phyloP scores from a whole-genome alignment of 116 monocot species.

The Cymodocea nodosa region DNA sequence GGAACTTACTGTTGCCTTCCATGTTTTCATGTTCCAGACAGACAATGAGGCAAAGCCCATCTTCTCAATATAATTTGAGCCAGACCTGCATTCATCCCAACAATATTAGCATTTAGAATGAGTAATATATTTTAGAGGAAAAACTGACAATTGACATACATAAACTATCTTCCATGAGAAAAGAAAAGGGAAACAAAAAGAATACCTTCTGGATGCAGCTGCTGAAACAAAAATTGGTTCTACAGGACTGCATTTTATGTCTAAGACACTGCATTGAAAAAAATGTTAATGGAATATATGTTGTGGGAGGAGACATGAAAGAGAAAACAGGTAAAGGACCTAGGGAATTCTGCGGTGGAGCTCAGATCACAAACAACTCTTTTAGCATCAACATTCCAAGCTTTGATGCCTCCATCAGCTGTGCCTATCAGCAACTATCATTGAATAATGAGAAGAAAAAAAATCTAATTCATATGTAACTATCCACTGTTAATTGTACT shows the following conservation, averaged over 20 bases:
- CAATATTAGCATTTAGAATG: too few relatives aligned
- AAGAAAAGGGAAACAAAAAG: background rate
- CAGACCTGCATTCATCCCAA: slow-evolving; percentile 29
- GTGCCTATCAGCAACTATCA: slow-evolving; percentile 93
- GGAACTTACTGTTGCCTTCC: slow-evolving; percentile 70
- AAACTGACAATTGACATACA: too few relatives aligned
- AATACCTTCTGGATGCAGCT: slow-evolving; percentile 80
- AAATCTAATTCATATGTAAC: slow-evolving; percentile 1
- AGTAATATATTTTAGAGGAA: too few relatives aligned
- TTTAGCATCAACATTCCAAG: slow-evolving; percentile 99
- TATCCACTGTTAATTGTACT: background rate
- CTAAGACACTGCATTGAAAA: slow-evolving; percentile 52
- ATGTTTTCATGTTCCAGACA: slow-evolving; percentile 96
- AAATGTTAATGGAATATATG: background rate
- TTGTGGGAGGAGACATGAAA: slow-evolving; percentile 1
- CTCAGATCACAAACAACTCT: slow-evolving; percentile 95
- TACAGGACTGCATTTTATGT: slow-evolving; percentile 91
- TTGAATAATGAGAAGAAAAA: slow-evolving; percentile 12
- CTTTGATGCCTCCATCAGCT: slow-evolving; percentile 92
- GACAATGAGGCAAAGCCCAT: slow-evolving; percentile 87
- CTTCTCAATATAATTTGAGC: slow-evolving; percentile 45
- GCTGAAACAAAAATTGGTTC: slow-evolving; percentile 98
- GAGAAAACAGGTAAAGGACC: slow-evolving; percentile 18
- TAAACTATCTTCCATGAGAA: background rate
- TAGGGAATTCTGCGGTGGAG: slow-evolving; percentile 70